These are phyloP conservation scores for Candida caryicola DNA, from an alignment of 805 yeast species.

Conservation along the genomic window DNA sequence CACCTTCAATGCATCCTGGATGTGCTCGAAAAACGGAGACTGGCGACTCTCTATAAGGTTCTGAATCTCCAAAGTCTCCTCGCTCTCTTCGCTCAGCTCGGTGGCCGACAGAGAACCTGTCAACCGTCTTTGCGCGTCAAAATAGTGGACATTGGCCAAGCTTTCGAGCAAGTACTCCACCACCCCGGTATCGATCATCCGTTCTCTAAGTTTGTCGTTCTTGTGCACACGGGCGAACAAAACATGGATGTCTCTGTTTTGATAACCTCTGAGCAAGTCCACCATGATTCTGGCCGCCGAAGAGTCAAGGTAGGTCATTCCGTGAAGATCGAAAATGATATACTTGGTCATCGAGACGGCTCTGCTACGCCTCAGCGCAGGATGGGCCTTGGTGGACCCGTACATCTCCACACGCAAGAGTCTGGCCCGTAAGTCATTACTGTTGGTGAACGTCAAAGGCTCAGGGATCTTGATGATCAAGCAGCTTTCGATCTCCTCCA, in stretches of 20 bases:
- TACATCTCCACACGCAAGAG: constrained; percentile 40
- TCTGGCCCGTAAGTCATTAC: constrained; percentile 37
- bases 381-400: constrained; percentile 44
- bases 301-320: constrained; percentile 42
- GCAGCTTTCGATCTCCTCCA: constrained; percentile 46
- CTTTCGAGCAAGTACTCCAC: constrained; percentile 22
- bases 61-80: constrained; percentile 15
- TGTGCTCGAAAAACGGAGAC: constrained; percentile 35
- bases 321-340: constrained; percentile 40
- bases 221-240: constrained; percentile 37
- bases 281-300: constrained; percentile 39
- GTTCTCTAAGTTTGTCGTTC: constrained; percentile 22
- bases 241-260: constrained; percentile 26
- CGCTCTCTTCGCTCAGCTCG: constrained; percentile 10
- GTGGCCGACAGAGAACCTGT: background rate
- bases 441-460: constrained; percentile 42
- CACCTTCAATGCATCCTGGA: constrained; percentile 37
- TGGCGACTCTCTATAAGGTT: constrained; percentile 24
- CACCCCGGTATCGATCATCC: constrained; percentile 33
- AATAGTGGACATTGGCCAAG: constrained; percentile 23
- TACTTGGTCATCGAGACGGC: constrained; percentile 39
- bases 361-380: constrained; percentile 37
- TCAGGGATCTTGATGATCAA: constrained; percentile 43
- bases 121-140: constrained; percentile 15
- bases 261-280: constrained; percentile 28